Percentiles rank a stretch among this genome's conserved stretches.
Conservation (phyloP, 208 protist species). For the Phytomonas serpens region DNA sequence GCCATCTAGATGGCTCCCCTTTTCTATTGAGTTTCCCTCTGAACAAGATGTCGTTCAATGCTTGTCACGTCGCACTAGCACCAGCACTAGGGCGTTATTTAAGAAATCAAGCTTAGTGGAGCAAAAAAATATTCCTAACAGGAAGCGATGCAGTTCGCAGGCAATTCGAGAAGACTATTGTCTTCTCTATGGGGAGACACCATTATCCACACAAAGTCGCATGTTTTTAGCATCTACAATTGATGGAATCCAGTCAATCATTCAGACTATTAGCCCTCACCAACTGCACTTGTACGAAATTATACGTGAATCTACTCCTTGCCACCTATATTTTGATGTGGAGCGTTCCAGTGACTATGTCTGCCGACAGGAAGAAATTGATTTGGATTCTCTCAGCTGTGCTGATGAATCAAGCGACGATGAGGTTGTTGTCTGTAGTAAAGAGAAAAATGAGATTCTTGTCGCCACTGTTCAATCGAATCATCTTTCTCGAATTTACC, state of each 20-base stretch:
- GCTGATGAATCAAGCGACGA: slow-evolving; percentile 9
- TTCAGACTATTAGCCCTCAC: slow-evolving; percentile 24
- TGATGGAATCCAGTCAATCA: slow-evolving; percentile 20
- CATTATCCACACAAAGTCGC: slow-evolving; percentile 55
- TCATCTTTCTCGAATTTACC: background rate
- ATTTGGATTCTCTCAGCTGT: slow-evolving; percentile 13
- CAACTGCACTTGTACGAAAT: slow-evolving; percentile 85
- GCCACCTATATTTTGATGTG: slow-evolving; percentile 85
- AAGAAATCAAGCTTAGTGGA: background rate
- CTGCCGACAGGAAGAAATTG: slow-evolving; percentile 13
- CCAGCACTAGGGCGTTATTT: slow-evolving; percentile 1
- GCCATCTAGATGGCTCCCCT: slow-evolving; percentile 45
- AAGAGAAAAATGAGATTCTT: slow-evolving; percentile 1
- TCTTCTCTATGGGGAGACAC: slow-evolving; percentile 47
- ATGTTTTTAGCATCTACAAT: slow-evolving; percentile 67
- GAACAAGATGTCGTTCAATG: slow-evolving; percentile 32
- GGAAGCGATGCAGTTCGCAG: background rate
- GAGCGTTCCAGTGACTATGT: slow-evolving; percentile 47
- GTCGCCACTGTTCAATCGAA: slow-evolving; percentile 9
- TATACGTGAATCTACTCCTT: slow-evolving; percentile 54
- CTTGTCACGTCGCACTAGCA: slow-evolving; percentile 25
- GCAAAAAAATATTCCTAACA: background rate
- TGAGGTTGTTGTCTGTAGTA: slow-evolving; percentile 11
- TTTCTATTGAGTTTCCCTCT: slow-evolving; percentile 76
- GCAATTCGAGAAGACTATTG: slow-evolving; percentile 35